Evolutionary conservation across 2,329 filamentous ascomycete genomes (phyloP).

Genomic region (Thermothelomyces thermophilus): DNA sequence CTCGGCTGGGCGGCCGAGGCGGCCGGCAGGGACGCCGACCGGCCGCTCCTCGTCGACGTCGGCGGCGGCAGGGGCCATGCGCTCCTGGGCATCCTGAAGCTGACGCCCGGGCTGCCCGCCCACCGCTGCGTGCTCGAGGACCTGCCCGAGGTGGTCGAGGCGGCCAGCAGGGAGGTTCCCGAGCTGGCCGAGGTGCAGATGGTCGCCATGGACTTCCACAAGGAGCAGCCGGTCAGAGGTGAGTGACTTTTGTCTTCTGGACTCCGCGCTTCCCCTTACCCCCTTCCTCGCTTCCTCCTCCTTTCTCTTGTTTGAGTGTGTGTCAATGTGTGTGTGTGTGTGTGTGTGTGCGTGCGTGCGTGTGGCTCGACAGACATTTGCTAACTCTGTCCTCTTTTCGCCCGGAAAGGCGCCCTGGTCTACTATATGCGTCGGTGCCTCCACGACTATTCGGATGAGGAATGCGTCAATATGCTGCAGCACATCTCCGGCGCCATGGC

Average conservation of each 20-base stretch:
- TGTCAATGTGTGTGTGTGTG: too few species aligned
- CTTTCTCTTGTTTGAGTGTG: too few species aligned
- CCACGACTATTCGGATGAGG: constrained; percentile 33
- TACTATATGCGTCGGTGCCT: constrained; percentile 34
- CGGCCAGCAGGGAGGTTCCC: constrained; percentile 19
- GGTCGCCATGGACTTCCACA: constrained; percentile 29
- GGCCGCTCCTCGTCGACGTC: constrained; percentile 32
- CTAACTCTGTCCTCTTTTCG: too few species aligned
- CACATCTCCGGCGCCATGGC: constrained; percentile 28
- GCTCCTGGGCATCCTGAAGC: constrained; percentile 29
- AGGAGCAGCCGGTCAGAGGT: constrained; percentile 30
- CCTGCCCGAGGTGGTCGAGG: constrained; percentile 29
- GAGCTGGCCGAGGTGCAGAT: constrained; percentile 19
- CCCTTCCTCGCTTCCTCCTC: too few species aligned
- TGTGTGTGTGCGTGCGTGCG: too few species aligned
- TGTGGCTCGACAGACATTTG: too few species aligned
- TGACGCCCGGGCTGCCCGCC: constrained; percentile 24
- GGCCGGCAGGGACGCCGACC: constrained; percentile 1
- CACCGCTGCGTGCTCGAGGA: constrained; percentile 30
- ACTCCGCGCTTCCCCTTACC: too few species aligned
- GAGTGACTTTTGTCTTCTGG: background rate
- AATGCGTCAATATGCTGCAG: constrained; percentile 29
- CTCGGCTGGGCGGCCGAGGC: constrained; percentile 27
- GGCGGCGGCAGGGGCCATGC: constrained; percentile 35
- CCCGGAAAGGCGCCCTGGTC: constrained; percentile 28